A percentile compares a stretch with the other conserved stretches of the same genome.
Conservation (phyloP, 306 rosid genomes). For the Hippophae rhamnoides region DNA sequence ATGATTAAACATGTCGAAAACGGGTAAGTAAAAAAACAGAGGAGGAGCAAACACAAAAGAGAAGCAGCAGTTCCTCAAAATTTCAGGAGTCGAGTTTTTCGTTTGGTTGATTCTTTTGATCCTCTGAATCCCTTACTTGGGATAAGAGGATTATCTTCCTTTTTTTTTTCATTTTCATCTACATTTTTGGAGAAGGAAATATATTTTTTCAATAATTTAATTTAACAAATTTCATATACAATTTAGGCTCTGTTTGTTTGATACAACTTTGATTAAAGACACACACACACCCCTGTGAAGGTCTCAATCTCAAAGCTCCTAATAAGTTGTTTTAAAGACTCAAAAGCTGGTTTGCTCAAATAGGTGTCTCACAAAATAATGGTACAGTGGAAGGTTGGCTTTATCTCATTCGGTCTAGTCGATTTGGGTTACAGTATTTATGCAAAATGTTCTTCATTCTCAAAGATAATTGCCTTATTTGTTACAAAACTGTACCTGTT, state of each 20-base stretch:
- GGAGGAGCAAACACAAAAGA: conserved; percentile 15
- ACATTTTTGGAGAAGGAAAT: neutral
- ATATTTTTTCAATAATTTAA: neutral
- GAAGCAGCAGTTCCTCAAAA: neutral
- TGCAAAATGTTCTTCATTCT: conserved; percentile 64
- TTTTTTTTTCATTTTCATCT: no score
- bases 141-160: conserved; percentile 47
- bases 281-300: neutral
- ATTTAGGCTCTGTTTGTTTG: neutral
- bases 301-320: neutral
- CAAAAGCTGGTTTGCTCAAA: conserved; percentile 14
- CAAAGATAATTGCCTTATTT: conserved; percentile 46
- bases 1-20: conserved; percentile 13
- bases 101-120: conserved; percentile 13
- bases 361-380: conserved; percentile 31
- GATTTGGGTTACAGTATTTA: conserved; percentile 49
- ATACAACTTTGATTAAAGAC: neutral
- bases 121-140: conserved; percentile 67
- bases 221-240: neutral
- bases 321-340: conserved; percentile 10
- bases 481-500: conserved; percentile 50
- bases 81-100: no score
- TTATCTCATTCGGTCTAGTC: conserved; percentile 46
- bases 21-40: conserved; percentile 9
- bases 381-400: conserved; percentile 86